A percentile compares a stretch with the other conserved stretches of the same genome.
Conservation (phyloP, 1,139 yeast genomes). For the Sugiyamaella castrensis region DNA sequence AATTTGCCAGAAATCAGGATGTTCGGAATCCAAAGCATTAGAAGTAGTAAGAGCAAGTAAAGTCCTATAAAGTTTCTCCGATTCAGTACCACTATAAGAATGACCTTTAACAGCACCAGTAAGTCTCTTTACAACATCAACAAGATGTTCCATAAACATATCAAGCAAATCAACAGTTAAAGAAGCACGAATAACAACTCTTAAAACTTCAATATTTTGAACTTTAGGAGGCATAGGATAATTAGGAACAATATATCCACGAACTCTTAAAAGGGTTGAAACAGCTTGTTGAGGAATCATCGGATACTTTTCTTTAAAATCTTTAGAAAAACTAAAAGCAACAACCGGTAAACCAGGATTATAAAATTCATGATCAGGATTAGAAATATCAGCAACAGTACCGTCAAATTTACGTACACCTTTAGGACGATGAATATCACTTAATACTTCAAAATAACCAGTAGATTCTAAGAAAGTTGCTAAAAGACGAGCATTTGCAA, state of each 20-base stretch:
- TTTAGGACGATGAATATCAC: constrained; percentile 64
- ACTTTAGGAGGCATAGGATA: constrained; percentile 72
- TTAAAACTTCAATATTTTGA: constrained; percentile 59
- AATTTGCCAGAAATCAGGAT: constrained; percentile 29
- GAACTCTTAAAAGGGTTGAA: constrained; percentile 68
- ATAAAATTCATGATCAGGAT: constrained; percentile 41
- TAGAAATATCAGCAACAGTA: constrained; percentile 26
- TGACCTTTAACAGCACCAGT: constrained; percentile 41
- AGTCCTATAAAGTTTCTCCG: constrained; percentile 17
- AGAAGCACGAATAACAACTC: constrained; percentile 80
- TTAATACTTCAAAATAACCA: constrained; percentile 67
- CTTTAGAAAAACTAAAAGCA: constrained; percentile 68
- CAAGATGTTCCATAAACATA: constrained; percentile 64
- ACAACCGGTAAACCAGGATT: constrained; percentile 87
- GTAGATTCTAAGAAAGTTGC: constrained; percentile 64
- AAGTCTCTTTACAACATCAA: constrained; percentile 54
- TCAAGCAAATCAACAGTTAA: constrained; percentile 71
- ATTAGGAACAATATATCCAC: constrained; percentile 88
- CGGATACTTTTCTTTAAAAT: constrained; percentile 59
- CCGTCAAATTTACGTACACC: constrained; percentile 15
- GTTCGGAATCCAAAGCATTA: constrained; percentile 31
- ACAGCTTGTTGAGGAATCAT: constrained; percentile 82
- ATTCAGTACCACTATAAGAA: constrained; percentile 26
- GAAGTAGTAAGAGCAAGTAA: constrained; percentile 24
- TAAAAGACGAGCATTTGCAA: constrained; percentile 67